Evolutionary conservation across 2,329 filamentous ascomycete genomes (phyloP).

Genomic region (Xylaria sp.): DNA sequence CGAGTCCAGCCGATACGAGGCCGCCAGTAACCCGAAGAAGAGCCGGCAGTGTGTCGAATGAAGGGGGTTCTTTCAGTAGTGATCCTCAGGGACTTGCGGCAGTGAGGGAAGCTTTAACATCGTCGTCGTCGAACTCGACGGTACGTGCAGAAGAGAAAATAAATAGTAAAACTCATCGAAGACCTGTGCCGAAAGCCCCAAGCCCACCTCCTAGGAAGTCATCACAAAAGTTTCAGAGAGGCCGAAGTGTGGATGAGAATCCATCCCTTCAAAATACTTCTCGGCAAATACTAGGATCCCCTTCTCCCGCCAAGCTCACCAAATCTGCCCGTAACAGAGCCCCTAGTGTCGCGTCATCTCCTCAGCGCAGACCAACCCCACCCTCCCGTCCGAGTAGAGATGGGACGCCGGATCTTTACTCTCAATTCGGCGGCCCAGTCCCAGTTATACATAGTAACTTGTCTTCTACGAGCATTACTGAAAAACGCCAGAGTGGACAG

Average conservation of each 20-base stretch:
- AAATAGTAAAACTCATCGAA: slow-evolving; percentile 58
- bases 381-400: slow-evolving; percentile 75
- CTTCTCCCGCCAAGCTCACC: slow-evolving; percentile 51
- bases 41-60: slow-evolving; percentile 65
- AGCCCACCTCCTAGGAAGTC: slow-evolving; percentile 72
- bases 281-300: slow-evolving; percentile 47
- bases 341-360: slow-evolving; percentile 45
- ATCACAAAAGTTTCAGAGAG: slow-evolving; percentile 64
- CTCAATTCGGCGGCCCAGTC: slow-evolving; percentile 62
- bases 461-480: slow-evolving; percentile 60
- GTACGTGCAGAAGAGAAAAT: slow-evolving; percentile 65
- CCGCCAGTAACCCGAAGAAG: slow-evolving; percentile 70
- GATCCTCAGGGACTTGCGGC: slow-evolving; percentile 70
- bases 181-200: slow-evolving; percentile 61
- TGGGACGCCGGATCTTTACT: slow-evolving; percentile 71
- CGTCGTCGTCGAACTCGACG: slow-evolving; percentile 78
- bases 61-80: slow-evolving; percentile 57
- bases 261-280: slow-evolving; percentile 47
- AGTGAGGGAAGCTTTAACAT: slow-evolving; percentile 76
- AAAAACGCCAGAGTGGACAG: slow-evolving; percentile 58
- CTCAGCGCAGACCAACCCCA: slow-evolving; percentile 54
- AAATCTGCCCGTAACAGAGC: slow-evolving; percentile 44
- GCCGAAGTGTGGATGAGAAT: slow-evolving; percentile 52
- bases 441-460: slow-evolving; percentile 73
- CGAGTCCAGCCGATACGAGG: slow-evolving; percentile 65